Percentiles rank a stretch among this genome's conserved stretches.
phyloP scores from a whole-genome alignment of 2,329 filamentous ascomycete genomes.

The Paraphoma sp. region DNA sequence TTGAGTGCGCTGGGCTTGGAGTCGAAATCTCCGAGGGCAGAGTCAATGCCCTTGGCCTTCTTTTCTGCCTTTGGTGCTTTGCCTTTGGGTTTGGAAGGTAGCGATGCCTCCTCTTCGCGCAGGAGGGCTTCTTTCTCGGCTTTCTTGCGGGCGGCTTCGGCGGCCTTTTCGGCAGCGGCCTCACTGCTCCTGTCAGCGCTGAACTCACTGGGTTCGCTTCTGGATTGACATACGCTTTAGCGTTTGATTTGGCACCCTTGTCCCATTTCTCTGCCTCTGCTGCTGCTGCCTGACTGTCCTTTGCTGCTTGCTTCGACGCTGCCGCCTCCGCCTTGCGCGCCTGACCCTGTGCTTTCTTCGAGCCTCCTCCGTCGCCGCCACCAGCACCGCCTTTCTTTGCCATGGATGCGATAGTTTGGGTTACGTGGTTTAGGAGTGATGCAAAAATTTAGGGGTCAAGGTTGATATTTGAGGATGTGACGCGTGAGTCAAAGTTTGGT shows the following conservation, averaged over 20 bases:
- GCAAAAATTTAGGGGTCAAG: background rate
- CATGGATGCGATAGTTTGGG: constrained; percentile 26
- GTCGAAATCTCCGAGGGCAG: constrained; percentile 55
- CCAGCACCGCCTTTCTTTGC: constrained; percentile 63
- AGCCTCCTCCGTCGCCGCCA: constrained; percentile 67
- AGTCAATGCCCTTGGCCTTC: constrained; percentile 71
- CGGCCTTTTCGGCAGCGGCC: constrained; percentile 82
- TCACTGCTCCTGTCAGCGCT: constrained; percentile 63
- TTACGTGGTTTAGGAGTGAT: background rate
- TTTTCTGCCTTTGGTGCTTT: constrained; percentile 70
- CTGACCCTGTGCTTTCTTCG: constrained; percentile 88
- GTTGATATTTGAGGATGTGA: background rate
- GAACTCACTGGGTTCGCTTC: background rate
- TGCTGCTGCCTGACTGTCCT: constrained; percentile 69
- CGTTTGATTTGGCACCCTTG: constrained; percentile 81
- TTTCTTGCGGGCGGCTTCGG: constrained; percentile 84
- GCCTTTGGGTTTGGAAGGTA: constrained; percentile 67
- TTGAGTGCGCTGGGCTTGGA: constrained; percentile 66
- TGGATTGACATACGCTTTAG: constrained; percentile 76
- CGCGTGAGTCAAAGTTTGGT: constrained; percentile 22
- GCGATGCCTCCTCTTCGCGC: constrained; percentile 79
- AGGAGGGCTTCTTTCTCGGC: constrained; percentile 86
- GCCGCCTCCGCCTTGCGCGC: constrained; percentile 91
- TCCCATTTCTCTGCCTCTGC: constrained; percentile 80
- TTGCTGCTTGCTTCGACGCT: constrained; percentile 76